Base-by-base conservation (phyloP, 2,329 filamentous ascomycete species). In the Alternaria arbusti region DNA sequence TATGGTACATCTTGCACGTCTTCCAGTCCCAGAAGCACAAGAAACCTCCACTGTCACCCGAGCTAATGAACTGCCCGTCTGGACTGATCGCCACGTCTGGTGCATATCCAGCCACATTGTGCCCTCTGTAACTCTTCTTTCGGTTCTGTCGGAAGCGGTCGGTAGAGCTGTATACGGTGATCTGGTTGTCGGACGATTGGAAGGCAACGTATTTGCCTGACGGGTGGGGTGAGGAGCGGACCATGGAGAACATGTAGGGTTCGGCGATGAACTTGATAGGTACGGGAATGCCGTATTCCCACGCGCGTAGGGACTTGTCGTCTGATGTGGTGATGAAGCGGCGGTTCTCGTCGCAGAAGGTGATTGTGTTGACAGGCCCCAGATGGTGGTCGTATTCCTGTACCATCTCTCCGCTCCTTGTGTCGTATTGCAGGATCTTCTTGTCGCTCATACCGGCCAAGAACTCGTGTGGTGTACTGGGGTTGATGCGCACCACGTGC, bases 1-100 rank as follows among this genome's bases (percentile, higher is more conserved):
- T 98, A 82, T 97, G 93, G 82, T 93, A 97, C 94, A 99, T 95
- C 83, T 97, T 98, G 80, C 95, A 97, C 43, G 94, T 97, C 87
- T 99, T 99, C 93, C 94, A 99, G 81, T 98, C 96, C 93, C 94
- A 99, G 83, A 98, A 97, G 81, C 92, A 97, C 51, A 97, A 89
- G 74, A 88, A 97, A 36, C 96, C 96, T 15, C 88, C 93, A 55
- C 89, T 92, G 80, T 99, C 96, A 65, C 96, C 96, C 17, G 88
- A 92, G 20, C 89, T 91, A 58, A 99, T 85, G 79, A 97, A 97
- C 77, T 97, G 93, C 0, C 96, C 96, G 78, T 98, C 96, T 1
- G 94, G 93, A 73, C 90, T 93, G 76, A 96, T 91, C 56, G 91
- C 90, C 54, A 99, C 86, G 74, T 97, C 96, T 66, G 98, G 93